Evolutionary conservation across 1,284 basidiomycete genomes (phyloP), one percentile per base, ranked within the genome.

Genomic region (Tetrapyrgos nigripes): DNA sequence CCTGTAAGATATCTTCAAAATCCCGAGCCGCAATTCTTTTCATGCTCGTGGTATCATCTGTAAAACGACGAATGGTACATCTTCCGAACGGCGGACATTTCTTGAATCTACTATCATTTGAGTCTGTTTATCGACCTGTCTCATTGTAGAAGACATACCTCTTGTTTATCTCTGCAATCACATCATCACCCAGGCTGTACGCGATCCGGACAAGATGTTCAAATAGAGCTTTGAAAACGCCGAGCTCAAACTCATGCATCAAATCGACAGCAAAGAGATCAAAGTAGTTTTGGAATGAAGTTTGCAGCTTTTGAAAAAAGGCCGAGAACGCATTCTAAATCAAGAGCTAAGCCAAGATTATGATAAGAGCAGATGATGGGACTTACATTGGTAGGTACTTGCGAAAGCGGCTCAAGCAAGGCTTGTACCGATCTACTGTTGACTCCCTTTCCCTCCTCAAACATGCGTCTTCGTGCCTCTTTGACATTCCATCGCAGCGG

Each of bases 141-240:
- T n/a, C n/a, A 46, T 5, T 8, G n/a, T 17, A 37, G 17, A 33
- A n/a, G 17, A 14, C 21, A 26, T 50, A 68, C 57, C 62, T 40
- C 13, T 21, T 8, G 6, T 62, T 50, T 0, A 68, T 43, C 23
- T 59, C 55, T 21, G 52, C 27, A 3, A 66, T 10, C 13, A 27
- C n/a, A 5, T 26, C 23, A 11, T 50, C 46, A 13, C 35, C 48
- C 2, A 49, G 11, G 0, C 62, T 52, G 14, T 65, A 19, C 0
- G 72, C 53, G 3, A 73, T 65, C 1, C 60, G 58, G 3, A 73
- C 52, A 0, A 74, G 48, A 37, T 73, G 69, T 0, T 40, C 62
- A 23, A 74, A 62, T 0, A 69, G 3, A 10, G 53, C 50, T 55
- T 71, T 73, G 70, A 69, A 71, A 0, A 70, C 59, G 1, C 68